Conservation (phyloP, 176 grass and related monocot species). For the Luzula sylvatica region DNA sequence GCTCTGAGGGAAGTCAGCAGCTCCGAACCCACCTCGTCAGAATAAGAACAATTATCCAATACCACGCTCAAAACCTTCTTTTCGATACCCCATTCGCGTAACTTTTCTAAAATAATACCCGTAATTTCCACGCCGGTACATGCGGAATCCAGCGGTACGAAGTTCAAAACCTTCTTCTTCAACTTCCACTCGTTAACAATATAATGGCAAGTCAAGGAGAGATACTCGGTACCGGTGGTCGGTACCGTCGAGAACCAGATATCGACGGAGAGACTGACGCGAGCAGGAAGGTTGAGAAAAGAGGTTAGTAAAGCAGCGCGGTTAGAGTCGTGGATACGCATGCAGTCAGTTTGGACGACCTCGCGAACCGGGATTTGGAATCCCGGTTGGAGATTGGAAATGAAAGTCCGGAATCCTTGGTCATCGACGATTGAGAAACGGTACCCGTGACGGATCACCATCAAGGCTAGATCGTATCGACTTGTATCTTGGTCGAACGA, state of each 20-base stretch:
- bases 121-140: slow-evolving; percentile 45
- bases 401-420: slow-evolving; percentile 68
- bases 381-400: slow-evolving; percentile 86
- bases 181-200: slow-evolving; percentile 84
- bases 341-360: slow-evolving; percentile 64
- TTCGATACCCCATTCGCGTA: slow-evolving; percentile 73
- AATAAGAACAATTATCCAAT: slow-evolving; percentile 57
- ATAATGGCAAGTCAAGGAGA: slow-evolving; percentile 86
- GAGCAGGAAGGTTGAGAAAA: slow-evolving; percentile 38
- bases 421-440: slow-evolving; percentile 82
- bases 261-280: slow-evolving; percentile 69
- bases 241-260: slow-evolving; percentile 49
- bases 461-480: slow-evolving; percentile 62
- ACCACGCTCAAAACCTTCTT: slow-evolving; percentile 56
- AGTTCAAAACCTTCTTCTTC: slow-evolving; percentile 83
- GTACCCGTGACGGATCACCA: slow-evolving; percentile 94
- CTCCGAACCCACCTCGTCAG: slow-evolving; percentile 52
- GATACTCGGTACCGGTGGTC: slow-evolving; percentile 45
- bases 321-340: slow-evolving; percentile 60
- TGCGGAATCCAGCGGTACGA: slow-evolving; percentile 51
- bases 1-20: slow-evolving; percentile 51
- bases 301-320: slow-evolving; percentile 43
- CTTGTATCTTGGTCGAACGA: slow-evolving; percentile 89
- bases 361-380: slow-evolving; percentile 66
- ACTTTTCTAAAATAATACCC: slow-evolving; percentile 51